Evolutionary conservation across 1,284 basidiomycete species (phyloP), one percentile per base, ranked within the genome.

Genomic region (Fistulinella cinereoalba): DNA sequence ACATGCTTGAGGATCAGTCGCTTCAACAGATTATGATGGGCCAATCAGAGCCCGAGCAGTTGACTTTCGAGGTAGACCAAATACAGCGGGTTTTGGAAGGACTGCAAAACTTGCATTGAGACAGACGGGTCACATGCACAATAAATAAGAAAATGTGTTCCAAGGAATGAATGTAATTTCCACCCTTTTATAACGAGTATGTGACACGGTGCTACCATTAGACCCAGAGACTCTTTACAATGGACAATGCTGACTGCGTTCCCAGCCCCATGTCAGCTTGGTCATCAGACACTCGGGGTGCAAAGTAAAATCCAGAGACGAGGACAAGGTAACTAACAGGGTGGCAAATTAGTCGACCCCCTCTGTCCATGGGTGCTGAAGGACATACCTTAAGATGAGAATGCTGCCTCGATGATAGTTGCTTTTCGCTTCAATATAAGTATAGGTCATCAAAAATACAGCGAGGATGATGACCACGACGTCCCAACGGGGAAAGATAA

Each of bases 401-500:
- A 95, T 95, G 56, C 88, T 92, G 38, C 94, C 94, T 56, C 94
- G 81, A 65, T 97, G 92, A 64, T 98, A 99, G 72, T 99, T 99
- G 58, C 89, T 90, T 70, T 92, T 89, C 16, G 95, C 93, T 71
- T 99, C 97, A 61, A 98, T 98, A 68, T 98, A 99, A 4, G 95
- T 97, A 68, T 99, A 99, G 0, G 97, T 99, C 73, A 99, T 83
- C 54, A 99, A 71, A 77, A 99, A 99, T 69, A 96, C 91, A 2
- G 92, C 88, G 24, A 95, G 74, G 59, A 99, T 91, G 66, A 99
- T 92, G 24, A 88, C 88, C 55, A 99, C 86, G 39, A 97, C 92
- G 66, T 99, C 97, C 96, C 97, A 99, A 58, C 94, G 83, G 1
- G 97, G 97, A 80, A 99, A 98, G 55, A 99, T 95, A 47, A 99